Percentiles rank a stretch among this genome's conserved stretches.
phyloP scores from a whole-genome alignment of 768 basidiomycete species.

The Podaxis sp. region DNA sequence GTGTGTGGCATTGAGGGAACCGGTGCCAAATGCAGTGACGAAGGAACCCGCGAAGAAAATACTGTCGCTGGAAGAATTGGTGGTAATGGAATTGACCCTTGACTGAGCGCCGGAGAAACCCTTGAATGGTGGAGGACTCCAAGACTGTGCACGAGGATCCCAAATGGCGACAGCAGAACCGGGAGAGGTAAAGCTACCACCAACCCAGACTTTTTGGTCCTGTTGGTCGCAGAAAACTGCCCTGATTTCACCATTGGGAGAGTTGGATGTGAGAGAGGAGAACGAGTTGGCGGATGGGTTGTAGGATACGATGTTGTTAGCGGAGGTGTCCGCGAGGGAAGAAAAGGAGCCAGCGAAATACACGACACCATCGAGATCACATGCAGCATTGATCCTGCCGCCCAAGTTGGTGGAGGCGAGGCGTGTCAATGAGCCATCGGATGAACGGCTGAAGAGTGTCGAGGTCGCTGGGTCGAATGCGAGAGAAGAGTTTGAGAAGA shows the following conservation, averaged over 20 bases:
- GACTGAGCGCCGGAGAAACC: slow-evolving; percentile 73
- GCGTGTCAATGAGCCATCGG: slow-evolving; percentile 63
- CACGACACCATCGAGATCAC: slow-evolving; percentile 62
- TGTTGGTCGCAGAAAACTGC: slow-evolving; percentile 75
- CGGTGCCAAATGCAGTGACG: slow-evolving; percentile 66
- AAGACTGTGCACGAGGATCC: slow-evolving; percentile 58
- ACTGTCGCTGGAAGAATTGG: slow-evolving; percentile 67
- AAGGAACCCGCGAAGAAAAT: slow-evolving; percentile 92
- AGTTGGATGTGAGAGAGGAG: slow-evolving; percentile 59
- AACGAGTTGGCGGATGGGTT: slow-evolving; percentile 55
- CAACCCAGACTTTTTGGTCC: slow-evolving; percentile 70
- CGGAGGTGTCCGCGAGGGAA: slow-evolving; percentile 56
- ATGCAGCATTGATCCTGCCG: slow-evolving; percentile 74
- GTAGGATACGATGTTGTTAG: slow-evolving; percentile 79
- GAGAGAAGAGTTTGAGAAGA: slow-evolving; percentile 59
- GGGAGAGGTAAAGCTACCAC: slow-evolving; percentile 72
- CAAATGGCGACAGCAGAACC: slow-evolving; percentile 69
- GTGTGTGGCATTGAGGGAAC: slow-evolving; percentile 58
- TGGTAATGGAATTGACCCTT: slow-evolving; percentile 71
- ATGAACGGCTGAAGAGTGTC: slow-evolving; percentile 64
- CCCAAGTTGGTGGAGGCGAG: slow-evolving; percentile 80
- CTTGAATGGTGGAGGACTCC: slow-evolving; percentile 78
- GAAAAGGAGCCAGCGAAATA: slow-evolving; percentile 87
- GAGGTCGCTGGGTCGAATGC: slow-evolving; percentile 70
- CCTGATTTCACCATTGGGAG: slow-evolving; percentile 73